A percentile compares a stretch with the other conserved stretches of the same genome.
Conservation (phyloP, 2,329 filamentous ascomycete genomes). For the Penicillium sp. region DNA sequence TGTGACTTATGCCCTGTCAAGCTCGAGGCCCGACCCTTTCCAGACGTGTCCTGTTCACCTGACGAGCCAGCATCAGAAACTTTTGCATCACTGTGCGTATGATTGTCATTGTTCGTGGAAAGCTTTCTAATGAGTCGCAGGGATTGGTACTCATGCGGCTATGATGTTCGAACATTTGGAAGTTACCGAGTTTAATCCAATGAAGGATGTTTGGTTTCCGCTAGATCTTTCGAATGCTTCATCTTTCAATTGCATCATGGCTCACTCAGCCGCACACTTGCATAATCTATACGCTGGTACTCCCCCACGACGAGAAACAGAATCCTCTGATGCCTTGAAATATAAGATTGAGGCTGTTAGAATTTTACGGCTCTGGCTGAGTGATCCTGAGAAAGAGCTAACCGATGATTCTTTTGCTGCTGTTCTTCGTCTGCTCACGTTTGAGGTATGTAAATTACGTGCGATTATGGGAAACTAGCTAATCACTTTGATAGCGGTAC, state of each 20-base stretch:
- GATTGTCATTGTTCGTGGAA: neutral
- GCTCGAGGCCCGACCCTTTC: slow-evolving; percentile 39
- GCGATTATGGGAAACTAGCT: too few species aligned
- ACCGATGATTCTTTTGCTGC: slow-evolving; percentile 41
- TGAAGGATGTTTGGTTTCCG: slow-evolving; percentile 48
- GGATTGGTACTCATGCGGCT: slow-evolving; percentile 35
- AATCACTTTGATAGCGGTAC: slow-evolving; percentile 27
- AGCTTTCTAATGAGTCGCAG: slow-evolving; percentile 15
- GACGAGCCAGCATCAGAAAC: slow-evolving; percentile 39
- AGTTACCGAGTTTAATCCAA: slow-evolving; percentile 40
- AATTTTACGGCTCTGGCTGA: slow-evolving; percentile 40
- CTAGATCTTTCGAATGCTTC: slow-evolving; percentile 47
- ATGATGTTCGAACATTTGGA: slow-evolving; percentile 38
- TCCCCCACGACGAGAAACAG: slow-evolving; percentile 29
- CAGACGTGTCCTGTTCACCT: slow-evolving; percentile 40
- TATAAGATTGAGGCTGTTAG: slow-evolving; percentile 43
- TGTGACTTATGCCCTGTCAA: slow-evolving; percentile 34
- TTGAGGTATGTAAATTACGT: slow-evolving; percentile 32
- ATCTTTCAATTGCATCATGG: slow-evolving; percentile 48
- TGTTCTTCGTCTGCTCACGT: slow-evolving; percentile 37
- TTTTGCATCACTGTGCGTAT: slow-evolving; percentile 43
- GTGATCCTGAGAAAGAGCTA: slow-evolving; percentile 33
- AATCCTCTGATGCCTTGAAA: slow-evolving; percentile 25
- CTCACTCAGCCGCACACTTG: slow-evolving; percentile 47
- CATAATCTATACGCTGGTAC: slow-evolving; percentile 37